Evolutionary conservation across 805 yeast species (phyloP).

Genomic region (Starmerella apicola): DNA sequence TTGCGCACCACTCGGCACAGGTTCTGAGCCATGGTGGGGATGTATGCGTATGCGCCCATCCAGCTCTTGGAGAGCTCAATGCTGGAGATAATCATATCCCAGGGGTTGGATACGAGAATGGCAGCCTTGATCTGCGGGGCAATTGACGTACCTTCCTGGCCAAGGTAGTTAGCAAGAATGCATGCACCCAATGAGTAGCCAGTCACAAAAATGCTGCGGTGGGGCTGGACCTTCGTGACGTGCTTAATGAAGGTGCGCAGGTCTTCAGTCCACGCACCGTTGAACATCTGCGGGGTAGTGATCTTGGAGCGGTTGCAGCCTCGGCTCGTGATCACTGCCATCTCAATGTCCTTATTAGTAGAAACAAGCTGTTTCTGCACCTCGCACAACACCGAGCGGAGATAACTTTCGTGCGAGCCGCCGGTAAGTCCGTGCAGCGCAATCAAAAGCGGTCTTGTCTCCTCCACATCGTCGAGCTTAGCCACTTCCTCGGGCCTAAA

Average conservation of each 20-base stretch:
- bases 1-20: slow-evolving; percentile 33
- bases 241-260: slow-evolving; percentile 43
- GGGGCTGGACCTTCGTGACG: slow-evolving; percentile 41
- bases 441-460: slow-evolving; percentile 47
- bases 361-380: slow-evolving; percentile 14
- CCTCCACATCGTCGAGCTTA: slow-evolving; percentile 23
- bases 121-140: slow-evolving; percentile 39
- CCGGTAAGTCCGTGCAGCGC: slow-evolving; percentile 71
- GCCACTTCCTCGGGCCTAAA: slow-evolving; percentile 37
- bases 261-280: slow-evolving; percentile 63
- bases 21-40: slow-evolving; percentile 40
- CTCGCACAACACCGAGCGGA: slow-evolving; percentile 42
- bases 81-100: slow-evolving; percentile 53
- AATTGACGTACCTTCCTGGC: slow-evolving; percentile 38
- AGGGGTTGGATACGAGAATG: slow-evolving; percentile 51
- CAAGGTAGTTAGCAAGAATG: slow-evolving; percentile 58
- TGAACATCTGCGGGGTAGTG: slow-evolving; percentile 57
- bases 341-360: slow-evolving; percentile 37
- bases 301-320: slow-evolving; percentile 65
- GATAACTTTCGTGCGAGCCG: slow-evolving; percentile 70
- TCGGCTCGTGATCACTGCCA: slow-evolving; percentile 56
- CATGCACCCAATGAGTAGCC: slow-evolving; percentile 77
- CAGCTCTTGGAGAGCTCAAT: slow-evolving; percentile 31
- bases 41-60: slow-evolving; percentile 38
- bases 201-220: slow-evolving; percentile 51